Evolutionary conservation across 495 filamentous ascomycete species (phyloP), one percentile per base, ranked within the genome.

Genomic region (Clohesyomyces aquaticus): DNA sequence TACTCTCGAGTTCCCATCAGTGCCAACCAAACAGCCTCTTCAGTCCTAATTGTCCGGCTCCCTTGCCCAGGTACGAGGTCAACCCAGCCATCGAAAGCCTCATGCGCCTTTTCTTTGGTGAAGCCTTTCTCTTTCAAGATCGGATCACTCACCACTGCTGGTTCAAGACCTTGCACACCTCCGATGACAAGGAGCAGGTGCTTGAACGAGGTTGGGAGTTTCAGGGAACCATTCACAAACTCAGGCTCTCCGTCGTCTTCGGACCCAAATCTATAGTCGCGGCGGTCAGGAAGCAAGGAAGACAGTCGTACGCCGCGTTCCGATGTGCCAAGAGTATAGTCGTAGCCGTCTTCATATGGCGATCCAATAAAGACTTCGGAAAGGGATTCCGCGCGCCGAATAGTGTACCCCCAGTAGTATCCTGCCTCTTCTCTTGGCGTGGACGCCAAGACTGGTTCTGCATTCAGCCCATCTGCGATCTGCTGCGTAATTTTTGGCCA

Each of bases 81-180:
- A 18, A 93, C 79, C 88, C 88, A 92, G 53, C 82, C 75, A 73
- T 93, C 90, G 72, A 93, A 93, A 57, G 90, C 70, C 63, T 88
- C 84, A 53, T 78, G 82, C 19, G 82, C 81, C 35, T 81, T 77
- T 23, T 78, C 73, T 19, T 81, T 81, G 9, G 74, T 72, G 25
- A 89, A 80, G 8, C 81, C 81, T 67, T 84, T 77, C 10, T 76
- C 78, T 23, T 76, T 72, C 55, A 93, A 73, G 42, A 85, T 80
- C 1, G 74, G 71, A 71, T 93, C 90, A 38, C 83, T 83, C 58
- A 82, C 80, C 1, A 88, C 81, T 0, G 88, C 88, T 29, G 81
- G 82, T 64, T 92, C 90, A 14, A 91, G 76, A 4, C 89, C 89
- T 32, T 83, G 79, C 3, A 89, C 82, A 8, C 90, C 89, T 19